phyloP scores from a whole-genome alignment of 768 basidiomycete genomes.

The Sarcodon sp. region DNA sequence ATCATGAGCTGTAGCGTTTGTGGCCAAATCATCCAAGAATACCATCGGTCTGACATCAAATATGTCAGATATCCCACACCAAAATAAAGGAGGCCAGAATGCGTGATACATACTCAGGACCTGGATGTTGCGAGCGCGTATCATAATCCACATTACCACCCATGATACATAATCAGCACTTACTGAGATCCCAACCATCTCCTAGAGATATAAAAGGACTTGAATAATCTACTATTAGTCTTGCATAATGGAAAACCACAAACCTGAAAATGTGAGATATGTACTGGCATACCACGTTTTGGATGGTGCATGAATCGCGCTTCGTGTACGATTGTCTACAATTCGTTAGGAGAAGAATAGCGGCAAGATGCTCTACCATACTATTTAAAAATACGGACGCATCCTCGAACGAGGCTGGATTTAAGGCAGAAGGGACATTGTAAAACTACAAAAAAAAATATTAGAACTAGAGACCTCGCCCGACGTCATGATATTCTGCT shows the following conservation, averaged over 20 bases:
- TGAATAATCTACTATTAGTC: not conserved
- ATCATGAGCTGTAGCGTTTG: constrained; percentile 40
- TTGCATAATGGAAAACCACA: not conserved
- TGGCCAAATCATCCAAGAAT: constrained; percentile 53
- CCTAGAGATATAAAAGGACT: too few species aligned
- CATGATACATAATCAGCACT: too few species aligned
- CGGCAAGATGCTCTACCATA: constrained; percentile 13
- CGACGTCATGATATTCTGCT: constrained; percentile 3
- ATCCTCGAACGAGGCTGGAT: constrained; percentile 36
- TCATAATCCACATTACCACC: too few species aligned
- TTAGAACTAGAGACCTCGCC: not conserved
- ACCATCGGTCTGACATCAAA: constrained; percentile 36
- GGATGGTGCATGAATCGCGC: not conserved
- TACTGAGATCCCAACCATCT: too few species aligned
- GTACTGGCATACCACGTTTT: not conserved
- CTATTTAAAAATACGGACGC: constrained; percentile 51
- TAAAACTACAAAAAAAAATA: constrained; percentile 9
- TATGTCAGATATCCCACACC: not conserved
- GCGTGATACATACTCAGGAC: not conserved
- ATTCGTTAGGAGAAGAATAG: too few species aligned
- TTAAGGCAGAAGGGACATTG: constrained; percentile 19
- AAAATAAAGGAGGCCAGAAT: not conserved
- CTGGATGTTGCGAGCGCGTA: not conserved
- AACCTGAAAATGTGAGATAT: not conserved
- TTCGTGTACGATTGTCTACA: not conserved